These are phyloP conservation scores for Claviceps sp. DNA, from an alignment of 2,329 filamentous ascomycete genomes.

Conservation along the genomic window DNA sequence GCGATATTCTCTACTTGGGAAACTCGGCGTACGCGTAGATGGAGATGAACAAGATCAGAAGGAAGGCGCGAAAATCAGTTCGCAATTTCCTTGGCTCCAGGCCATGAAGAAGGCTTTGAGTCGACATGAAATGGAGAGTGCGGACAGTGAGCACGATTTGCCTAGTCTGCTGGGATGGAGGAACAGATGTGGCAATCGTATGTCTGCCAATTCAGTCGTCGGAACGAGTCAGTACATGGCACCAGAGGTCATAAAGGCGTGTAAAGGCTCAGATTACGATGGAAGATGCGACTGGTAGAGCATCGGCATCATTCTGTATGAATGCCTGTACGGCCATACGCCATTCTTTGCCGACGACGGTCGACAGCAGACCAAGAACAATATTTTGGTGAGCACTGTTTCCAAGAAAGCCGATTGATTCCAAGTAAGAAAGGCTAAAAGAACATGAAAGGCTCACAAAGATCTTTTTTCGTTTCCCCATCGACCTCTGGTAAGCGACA, in stretches of 20 bases:
- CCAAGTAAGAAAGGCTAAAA: background rate
- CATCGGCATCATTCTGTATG: constrained; percentile 84
- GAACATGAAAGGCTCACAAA: constrained; percentile 47
- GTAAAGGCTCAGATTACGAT: constrained; percentile 47
- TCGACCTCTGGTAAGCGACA: constrained; percentile 49
- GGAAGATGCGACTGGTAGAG: constrained; percentile 96
- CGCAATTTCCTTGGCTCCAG: constrained; percentile 20
- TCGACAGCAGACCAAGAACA: constrained; percentile 70
- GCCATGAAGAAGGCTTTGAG: constrained; percentile 17
- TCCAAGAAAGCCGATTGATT: background rate
- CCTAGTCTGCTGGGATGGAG: constrained; percentile 51
- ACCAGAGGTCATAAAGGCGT: constrained; percentile 67
- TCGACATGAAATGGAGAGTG: constrained; percentile 19
- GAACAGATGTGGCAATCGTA: constrained; percentile 53
- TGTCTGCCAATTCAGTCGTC: constrained; percentile 71
- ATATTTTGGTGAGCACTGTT: constrained; percentile 52
- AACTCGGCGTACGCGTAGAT: constrained; percentile 57
- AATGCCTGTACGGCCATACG: constrained; percentile 85
- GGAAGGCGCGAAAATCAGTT: constrained; percentile 28
- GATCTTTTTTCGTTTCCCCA: constrained; percentile 58
- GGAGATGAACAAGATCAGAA: constrained; percentile 61
- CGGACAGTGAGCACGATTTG: constrained; percentile 16
- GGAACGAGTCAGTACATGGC: constrained; percentile 98
- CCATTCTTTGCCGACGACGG: constrained; percentile 73
- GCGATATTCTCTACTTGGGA: constrained; percentile 64